Evolutionary conservation across 2,329 filamentous ascomycete species (phyloP).

Genomic region (Calonectria leucothoes): DNA sequence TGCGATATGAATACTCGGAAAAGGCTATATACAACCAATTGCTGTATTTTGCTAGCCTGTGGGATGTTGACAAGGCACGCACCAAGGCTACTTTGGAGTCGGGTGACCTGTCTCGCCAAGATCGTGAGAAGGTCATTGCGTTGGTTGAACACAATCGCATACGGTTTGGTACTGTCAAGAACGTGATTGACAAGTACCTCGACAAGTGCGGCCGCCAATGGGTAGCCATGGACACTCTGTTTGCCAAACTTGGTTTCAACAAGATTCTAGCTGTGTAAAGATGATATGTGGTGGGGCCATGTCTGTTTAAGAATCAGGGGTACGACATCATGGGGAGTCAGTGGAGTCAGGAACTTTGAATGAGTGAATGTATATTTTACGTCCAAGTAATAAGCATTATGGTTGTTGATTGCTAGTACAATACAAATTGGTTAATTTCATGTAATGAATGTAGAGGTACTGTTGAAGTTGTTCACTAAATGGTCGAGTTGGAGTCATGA

Average conservation of each 20-base stretch:
- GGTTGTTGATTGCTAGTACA: background rate
- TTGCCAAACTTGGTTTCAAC: constrained; percentile 73
- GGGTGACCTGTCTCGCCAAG: constrained; percentile 59
- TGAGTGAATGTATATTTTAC: background rate
- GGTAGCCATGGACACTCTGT: constrained; percentile 93
- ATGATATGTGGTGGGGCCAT: background rate
- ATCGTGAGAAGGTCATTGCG: constrained; percentile 74
- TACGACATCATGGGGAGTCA: constrained; percentile 16
- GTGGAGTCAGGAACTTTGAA: constrained; percentile 26
- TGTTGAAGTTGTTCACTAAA: background rate
- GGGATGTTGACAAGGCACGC: constrained; percentile 88
- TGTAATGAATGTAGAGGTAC: background rate
- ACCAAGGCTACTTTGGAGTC: constrained; percentile 60
- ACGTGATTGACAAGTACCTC: constrained; percentile 83
- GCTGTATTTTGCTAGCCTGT: constrained; percentile 85
- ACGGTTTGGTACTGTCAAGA: constrained; percentile 81
- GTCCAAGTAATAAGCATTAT: background rate
- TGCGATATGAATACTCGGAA: constrained; percentile 89
- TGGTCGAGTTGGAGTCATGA: background rate
- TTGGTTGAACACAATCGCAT: constrained; percentile 86
- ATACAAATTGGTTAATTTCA: background rate
- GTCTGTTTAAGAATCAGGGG: background rate
- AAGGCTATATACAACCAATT: constrained; percentile 96
- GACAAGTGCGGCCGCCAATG: constrained; percentile 92
- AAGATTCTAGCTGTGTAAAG: constrained; percentile 37